Conservation (phyloP, 2,329 filamentous ascomycete genomes). For the Macroventuria anomochaeta region DNA sequence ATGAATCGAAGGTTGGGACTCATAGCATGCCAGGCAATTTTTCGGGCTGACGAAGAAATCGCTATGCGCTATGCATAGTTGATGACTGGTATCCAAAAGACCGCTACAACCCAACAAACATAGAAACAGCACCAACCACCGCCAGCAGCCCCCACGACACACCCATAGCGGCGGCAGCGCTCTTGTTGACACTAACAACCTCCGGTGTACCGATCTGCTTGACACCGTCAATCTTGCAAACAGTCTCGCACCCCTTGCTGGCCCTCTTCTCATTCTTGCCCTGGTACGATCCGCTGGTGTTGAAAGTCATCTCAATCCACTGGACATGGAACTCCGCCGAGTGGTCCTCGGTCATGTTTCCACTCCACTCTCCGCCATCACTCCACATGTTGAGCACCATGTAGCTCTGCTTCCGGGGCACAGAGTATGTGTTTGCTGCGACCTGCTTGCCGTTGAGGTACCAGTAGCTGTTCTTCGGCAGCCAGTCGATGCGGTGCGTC, state of each 20-base stretch:
- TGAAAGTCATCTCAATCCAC: conserved; percentile 68
- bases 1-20: background rate
- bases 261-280: conserved; percentile 33
- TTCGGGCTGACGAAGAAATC: too few species aligned
- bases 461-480: conserved; percentile 61
- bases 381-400: conserved; percentile 68
- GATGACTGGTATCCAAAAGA: background rate
- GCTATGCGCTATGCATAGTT: conserved; percentile 19
- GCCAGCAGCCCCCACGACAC: conserved; percentile 39
- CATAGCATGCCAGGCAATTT: too few species aligned
- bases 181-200: conserved; percentile 32
- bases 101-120: conserved; percentile 27
- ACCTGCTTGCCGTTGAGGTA: conserved; percentile 61
- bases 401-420: conserved; percentile 60
- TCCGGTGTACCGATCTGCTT: conserved; percentile 44
- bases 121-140: conserved; percentile 29
- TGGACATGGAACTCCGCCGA: conserved; percentile 65
- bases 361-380: conserved; percentile 66
- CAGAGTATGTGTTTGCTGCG: conserved; percentile 62
- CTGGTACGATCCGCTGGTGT: conserved; percentile 45
- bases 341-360: conserved; percentile 61
- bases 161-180: conserved; percentile 23
- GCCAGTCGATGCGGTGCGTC: conserved; percentile 67
- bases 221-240: conserved; percentile 49
- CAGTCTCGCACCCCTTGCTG: conserved; percentile 40